Conservation (phyloP, 768 basidiomycete species). For the Leccinum truebloodii region DNA sequence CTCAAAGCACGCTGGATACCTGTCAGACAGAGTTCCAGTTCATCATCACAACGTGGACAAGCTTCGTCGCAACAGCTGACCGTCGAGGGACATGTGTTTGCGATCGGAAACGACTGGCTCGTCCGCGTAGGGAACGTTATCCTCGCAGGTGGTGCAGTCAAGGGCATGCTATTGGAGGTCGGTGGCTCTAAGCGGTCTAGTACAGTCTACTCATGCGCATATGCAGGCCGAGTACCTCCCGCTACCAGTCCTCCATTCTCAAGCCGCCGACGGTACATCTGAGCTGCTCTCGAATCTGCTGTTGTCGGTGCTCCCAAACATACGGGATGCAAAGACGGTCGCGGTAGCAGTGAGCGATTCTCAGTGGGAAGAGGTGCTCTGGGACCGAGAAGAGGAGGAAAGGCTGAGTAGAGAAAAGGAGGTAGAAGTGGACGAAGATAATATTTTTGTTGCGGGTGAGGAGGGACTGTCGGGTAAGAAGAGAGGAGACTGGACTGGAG, state of each 20-base stretch:
- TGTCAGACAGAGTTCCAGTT: constrained; percentile 51
- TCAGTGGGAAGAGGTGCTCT: constrained; percentile 81
- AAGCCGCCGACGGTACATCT: constrained; percentile 65
- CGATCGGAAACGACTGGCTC: constrained; percentile 81
- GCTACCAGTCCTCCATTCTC: constrained; percentile 64
- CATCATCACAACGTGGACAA: constrained; percentile 46
- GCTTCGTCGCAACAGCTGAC: constrained; percentile 60
- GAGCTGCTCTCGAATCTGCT: constrained; percentile 75
- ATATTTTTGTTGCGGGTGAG: constrained; percentile 63
- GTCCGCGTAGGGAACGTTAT: constrained; percentile 79
- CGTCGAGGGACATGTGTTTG: constrained; percentile 73
- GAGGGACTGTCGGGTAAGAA: constrained; percentile 50
- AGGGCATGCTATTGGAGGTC: constrained; percentile 87
- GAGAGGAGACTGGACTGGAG: constrained; percentile 73
- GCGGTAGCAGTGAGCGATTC: constrained; percentile 77
- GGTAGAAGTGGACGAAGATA: constrained; percentile 37
- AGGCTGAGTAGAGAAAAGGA: constrained; percentile 28
- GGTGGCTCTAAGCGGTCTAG: constrained; percentile 11
- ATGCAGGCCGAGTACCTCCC: constrained; percentile 83
- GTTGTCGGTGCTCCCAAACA: constrained; percentile 71
- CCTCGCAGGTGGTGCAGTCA: constrained; percentile 70
- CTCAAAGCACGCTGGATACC: constrained; percentile 76
- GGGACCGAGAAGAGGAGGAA: constrained; percentile 69
- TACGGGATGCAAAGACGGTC: constrained; percentile 70
- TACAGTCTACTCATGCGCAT: constrained; percentile 1